Conservation (phyloP, 2,329 filamentous ascomycete species). For the Lachnellula willkommii region DNA sequence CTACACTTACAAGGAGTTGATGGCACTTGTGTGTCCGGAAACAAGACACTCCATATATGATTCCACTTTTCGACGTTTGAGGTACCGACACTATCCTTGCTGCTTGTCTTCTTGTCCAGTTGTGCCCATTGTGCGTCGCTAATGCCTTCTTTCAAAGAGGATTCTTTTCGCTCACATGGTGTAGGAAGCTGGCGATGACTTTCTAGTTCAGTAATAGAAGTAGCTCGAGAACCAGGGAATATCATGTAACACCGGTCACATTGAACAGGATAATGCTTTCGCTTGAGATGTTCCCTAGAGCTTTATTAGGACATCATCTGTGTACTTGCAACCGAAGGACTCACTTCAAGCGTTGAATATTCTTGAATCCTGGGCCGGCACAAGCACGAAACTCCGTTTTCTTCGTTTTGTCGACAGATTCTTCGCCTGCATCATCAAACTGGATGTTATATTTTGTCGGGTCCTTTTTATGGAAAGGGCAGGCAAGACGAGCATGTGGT, state of each 20-base stretch:
- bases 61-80: not conserved
- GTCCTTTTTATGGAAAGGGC: constrained; percentile 8
- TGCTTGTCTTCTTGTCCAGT: constrained; percentile 9
- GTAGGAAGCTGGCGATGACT: constrained; percentile 5
- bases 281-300: constrained; percentile 10
- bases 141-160: constrained; percentile 10
- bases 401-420: not conserved
- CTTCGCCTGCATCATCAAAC: not conserved
- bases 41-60: not conserved
- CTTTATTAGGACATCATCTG: not conserved
- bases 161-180: not conserved
- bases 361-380: constrained; percentile 9
- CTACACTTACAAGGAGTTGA: not conserved
- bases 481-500: constrained; percentile 7
- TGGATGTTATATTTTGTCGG: constrained; percentile 8
- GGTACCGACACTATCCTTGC: not conserved
- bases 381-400: constrained; percentile 3
- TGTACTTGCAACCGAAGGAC: not conserved
- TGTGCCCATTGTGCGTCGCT: constrained; percentile 11
- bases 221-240: constrained; percentile 5
- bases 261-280: constrained; percentile 12
- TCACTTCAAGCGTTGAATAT: constrained; percentile 10
- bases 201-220: not conserved
- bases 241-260: constrained; percentile 10
- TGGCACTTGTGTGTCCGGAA: not conserved